Conservation (phyloP, 2,329 filamentous ascomycete species). For the Trichoderma cornu-damae region DNA sequence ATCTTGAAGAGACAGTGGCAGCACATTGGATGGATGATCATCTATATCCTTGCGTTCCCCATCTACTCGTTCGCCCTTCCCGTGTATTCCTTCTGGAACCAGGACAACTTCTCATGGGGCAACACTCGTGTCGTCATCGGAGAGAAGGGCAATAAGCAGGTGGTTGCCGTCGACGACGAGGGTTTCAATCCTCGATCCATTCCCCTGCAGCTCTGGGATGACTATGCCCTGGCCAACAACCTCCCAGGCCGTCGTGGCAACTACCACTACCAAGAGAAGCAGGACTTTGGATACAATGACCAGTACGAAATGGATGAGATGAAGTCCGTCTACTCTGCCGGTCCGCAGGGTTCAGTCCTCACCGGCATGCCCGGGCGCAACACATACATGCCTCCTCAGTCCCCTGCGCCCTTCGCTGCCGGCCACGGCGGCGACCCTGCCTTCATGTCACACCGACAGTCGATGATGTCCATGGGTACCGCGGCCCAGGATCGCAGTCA, state of each 20-base stretch:
- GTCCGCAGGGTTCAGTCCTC: slow-evolving; percentile 80
- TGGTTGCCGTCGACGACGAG: slow-evolving; percentile 81
- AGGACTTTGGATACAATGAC: slow-evolving; percentile 61
- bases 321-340: slow-evolving; percentile 91
- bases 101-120: slow-evolving; percentile 98
- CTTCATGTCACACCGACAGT: slow-evolving; percentile 59
- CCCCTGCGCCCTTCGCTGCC: slow-evolving; percentile 63
- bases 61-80: slow-evolving; percentile 89
- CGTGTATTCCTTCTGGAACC: slow-evolving; percentile 98
- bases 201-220: slow-evolving; percentile 93
- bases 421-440: slow-evolving; percentile 47
- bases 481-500: slow-evolving; percentile 44
- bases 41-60: slow-evolving; percentile 92
- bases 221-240: slow-evolving; percentile 81
- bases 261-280: slow-evolving; percentile 63
- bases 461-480: slow-evolving; percentile 61
- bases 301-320: slow-evolving; percentile 98
- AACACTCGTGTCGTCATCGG: slow-evolving; percentile 96
- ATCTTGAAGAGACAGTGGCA: slow-evolving; percentile 97
- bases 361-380: slow-evolving; percentile 72
- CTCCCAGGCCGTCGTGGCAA: slow-evolving; percentile 84
- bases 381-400: slow-evolving; percentile 76
- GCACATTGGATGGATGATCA: slow-evolving; percentile 98
- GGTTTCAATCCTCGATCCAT: slow-evolving; percentile 88
- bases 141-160: slow-evolving; percentile 83